These are phyloP conservation scores for Kodamaea hsintzibuensis DNA, from an alignment of 805 yeast species.

Conservation along the genomic window DNA sequence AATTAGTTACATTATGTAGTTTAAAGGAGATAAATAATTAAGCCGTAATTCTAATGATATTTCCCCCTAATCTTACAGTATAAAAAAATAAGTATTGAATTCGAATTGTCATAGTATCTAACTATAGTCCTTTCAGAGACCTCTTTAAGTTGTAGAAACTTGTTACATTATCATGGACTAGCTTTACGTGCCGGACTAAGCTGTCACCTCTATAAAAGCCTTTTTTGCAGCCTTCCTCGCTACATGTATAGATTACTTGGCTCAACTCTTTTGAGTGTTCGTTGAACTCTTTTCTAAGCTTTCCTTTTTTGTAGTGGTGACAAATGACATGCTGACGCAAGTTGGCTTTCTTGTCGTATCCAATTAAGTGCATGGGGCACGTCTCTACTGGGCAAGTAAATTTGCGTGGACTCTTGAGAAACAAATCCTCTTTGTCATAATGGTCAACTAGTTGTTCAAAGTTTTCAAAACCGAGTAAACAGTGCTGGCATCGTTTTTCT, in stretches of 20 bases:
- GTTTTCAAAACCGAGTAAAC: conserved; percentile 29
- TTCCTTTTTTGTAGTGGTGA: conserved; percentile 26
- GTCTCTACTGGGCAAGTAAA: conserved; percentile 29
- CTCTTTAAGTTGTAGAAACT: conserved; percentile 10
- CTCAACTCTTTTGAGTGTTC: conserved; percentile 7
- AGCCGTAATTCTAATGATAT: too few species aligned
- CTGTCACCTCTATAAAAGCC: conserved; percentile 17
- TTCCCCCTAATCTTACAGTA: too few species aligned
- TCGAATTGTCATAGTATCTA: too few species aligned
- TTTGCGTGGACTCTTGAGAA: conserved; percentile 22
- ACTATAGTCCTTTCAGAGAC: background rate
- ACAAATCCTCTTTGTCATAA: conserved; percentile 29
- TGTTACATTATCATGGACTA: conserved; percentile 13
- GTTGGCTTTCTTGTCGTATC: conserved; percentile 32
- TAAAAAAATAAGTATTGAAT: too few species aligned
- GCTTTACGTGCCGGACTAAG: conserved; percentile 15
- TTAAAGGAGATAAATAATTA: too few species aligned
- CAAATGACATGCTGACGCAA: conserved; percentile 30
- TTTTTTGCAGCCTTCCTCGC: conserved; percentile 12
- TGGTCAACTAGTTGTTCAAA: conserved; percentile 36
- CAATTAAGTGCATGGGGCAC: conserved; percentile 46
- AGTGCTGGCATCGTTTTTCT: conserved; percentile 24
- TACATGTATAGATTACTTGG: conserved; percentile 12
- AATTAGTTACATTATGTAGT: too few species aligned
- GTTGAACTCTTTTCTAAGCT: conserved; percentile 9